phyloP scores from a whole-genome alignment of 805 yeast genomes.

The Zygoascus bituminiphila region DNA sequence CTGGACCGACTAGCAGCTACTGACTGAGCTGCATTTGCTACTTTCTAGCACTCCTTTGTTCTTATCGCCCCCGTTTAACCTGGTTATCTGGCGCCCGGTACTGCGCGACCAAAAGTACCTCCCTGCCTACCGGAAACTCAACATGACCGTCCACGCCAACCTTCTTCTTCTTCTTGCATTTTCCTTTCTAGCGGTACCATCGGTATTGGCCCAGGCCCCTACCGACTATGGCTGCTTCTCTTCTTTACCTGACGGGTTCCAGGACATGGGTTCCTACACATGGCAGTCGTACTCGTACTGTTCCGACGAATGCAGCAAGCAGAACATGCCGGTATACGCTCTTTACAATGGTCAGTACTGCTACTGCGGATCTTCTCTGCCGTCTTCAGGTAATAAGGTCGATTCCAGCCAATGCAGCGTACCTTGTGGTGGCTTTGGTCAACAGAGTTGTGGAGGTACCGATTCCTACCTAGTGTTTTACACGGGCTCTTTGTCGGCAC shows the following conservation, averaged over 20 bases:
- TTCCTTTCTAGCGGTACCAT: not conserved
- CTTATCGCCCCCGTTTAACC: too few species aligned
- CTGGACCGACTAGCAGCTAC: too few species aligned
- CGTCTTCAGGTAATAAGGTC: constrained; percentile 30
- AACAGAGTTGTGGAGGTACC: constrained; percentile 58
- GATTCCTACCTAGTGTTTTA: constrained; percentile 25
- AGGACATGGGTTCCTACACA: constrained; percentile 36
- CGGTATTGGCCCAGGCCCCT: constrained; percentile 2
- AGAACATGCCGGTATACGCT: constrained; percentile 42
- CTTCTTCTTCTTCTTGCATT: not conserved
- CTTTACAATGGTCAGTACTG: constrained; percentile 43
- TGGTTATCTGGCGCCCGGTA: too few species aligned
- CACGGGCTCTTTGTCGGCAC: constrained; percentile 19
- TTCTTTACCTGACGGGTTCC: constrained; percentile 2
- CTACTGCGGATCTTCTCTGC: constrained; percentile 52
- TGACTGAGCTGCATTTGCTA: too few species aligned
- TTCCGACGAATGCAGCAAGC: constrained; percentile 36
- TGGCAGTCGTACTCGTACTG: constrained; percentile 59
- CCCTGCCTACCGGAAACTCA: too few species aligned
- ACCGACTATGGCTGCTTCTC: constrained; percentile 14
- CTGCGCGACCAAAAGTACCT: too few species aligned
- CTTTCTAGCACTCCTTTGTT: too few species aligned
- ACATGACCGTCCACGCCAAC: too few species aligned
- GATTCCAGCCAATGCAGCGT: constrained; percentile 34
- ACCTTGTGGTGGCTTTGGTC: constrained; percentile 54